Percentiles rank a stretch among this genome's conserved stretches.
Evolutionary conservation across 2,329 filamentous ascomycete genomes (phyloP).

Genomic region (Pseudocercospora macadamiae): DNA sequence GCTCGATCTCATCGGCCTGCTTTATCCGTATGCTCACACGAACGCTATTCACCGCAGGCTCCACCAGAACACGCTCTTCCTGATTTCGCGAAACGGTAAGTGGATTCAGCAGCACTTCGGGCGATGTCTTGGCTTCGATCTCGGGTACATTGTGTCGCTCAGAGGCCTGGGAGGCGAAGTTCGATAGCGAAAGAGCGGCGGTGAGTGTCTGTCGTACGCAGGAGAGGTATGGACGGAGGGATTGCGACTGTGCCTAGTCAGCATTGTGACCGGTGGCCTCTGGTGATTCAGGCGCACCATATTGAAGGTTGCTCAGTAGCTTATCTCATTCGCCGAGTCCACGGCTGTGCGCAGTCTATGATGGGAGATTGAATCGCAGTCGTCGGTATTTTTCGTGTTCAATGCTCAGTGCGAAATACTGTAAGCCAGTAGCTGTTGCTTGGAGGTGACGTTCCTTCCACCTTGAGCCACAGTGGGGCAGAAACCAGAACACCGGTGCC

Average conservation of each 20-base stretch:
- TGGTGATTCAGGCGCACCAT: constrained; percentile 18
- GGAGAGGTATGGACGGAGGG: constrained; percentile 92
- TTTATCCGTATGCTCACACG: constrained; percentile 99
- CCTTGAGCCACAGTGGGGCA: background rate
- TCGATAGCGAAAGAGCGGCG: constrained; percentile 87
- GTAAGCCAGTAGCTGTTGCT: background rate
- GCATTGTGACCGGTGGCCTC: background rate
- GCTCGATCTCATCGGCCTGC: constrained; percentile 98
- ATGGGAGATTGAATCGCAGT: too few relatives aligned
- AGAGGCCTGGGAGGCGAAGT: constrained; percentile 95
- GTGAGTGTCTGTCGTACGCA: constrained; percentile 94
- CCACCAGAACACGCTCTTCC: constrained; percentile 93
- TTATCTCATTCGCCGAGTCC: constrained; percentile 8
- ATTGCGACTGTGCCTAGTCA: constrained; percentile 75
- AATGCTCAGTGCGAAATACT: background rate
- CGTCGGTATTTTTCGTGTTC: background rate
- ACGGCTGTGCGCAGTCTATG: too few relatives aligned
- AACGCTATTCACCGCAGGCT: constrained; percentile 95
- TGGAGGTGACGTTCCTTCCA: background rate
- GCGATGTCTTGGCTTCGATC: constrained; percentile 88
- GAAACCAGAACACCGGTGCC: background rate
- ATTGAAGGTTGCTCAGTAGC: background rate
- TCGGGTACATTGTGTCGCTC: constrained; percentile 98
- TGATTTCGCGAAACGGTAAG: constrained; percentile 91
- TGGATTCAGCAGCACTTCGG: constrained; percentile 90